Evolutionary conservation across 2,329 filamentous ascomycete genomes (phyloP).

Genomic region (Lojkania enalia): DNA sequence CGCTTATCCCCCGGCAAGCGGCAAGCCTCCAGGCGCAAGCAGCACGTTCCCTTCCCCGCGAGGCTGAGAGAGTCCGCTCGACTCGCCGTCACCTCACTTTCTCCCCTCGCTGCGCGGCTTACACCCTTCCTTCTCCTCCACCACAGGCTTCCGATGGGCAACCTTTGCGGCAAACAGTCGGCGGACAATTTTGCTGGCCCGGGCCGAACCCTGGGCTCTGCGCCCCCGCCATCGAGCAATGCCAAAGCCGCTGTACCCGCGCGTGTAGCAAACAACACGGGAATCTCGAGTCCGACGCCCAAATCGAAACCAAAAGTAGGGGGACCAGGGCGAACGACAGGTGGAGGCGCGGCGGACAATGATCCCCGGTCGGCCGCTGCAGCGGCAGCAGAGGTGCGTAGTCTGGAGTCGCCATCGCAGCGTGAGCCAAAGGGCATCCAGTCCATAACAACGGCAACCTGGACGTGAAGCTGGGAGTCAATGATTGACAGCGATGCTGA

Average conservation of each 20-base stretch:
- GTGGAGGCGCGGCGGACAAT: slow-evolving; percentile 32
- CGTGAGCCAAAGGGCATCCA: slow-evolving; percentile 6
- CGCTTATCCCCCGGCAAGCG: slow-evolving; percentile 7
- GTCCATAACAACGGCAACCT: slow-evolving; percentile 22
- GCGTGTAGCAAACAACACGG: slow-evolving; percentile 16
- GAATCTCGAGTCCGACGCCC: slow-evolving; percentile 7
- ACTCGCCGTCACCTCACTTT: slow-evolving; percentile 1
- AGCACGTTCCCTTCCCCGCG: slow-evolving; percentile 3
- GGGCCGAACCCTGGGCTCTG: slow-evolving; percentile 70
- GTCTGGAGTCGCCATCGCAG: slow-evolving; percentile 2
- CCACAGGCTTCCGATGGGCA: slow-evolving; percentile 66
- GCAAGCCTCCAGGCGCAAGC: slow-evolving; percentile 1
- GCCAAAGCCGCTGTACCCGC: slow-evolving; percentile 43
- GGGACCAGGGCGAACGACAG: slow-evolving; percentile 63
- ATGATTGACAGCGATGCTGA: slow-evolving; percentile 14
- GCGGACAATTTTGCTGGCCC: slow-evolving; percentile 68
- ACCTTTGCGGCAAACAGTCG: slow-evolving; percentile 75
- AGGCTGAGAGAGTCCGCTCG: slow-evolving; percentile 8
- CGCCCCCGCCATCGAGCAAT: slow-evolving; percentile 50
- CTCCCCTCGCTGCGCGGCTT: slow-evolving; percentile 9
- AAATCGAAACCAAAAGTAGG: slow-evolving; percentile 50
- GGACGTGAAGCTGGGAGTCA: slow-evolving; percentile 16
- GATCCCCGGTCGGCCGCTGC: slow-evolving; percentile 76
- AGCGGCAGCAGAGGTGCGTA: slow-evolving; percentile 78
- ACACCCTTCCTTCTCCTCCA: slow-evolving; percentile 5